A percentile compares a stretch with the other conserved stretches of the same genome.
phyloP scores from a whole-genome alignment of 2,329 filamentous ascomycete genomes.

The Graphium sp. region DNA sequence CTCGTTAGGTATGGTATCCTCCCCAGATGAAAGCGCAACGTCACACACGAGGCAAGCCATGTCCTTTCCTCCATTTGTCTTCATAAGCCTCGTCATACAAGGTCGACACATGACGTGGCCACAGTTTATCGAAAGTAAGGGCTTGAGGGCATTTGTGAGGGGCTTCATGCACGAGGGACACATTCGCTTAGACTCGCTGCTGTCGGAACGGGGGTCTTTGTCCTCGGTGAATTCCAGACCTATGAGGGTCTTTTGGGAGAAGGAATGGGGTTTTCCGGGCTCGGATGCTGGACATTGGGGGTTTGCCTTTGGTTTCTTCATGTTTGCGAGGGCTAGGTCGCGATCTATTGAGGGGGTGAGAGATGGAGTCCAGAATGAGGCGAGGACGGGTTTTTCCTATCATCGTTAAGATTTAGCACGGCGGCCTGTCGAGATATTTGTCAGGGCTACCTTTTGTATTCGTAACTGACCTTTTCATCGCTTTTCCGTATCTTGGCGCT shows the following conservation, averaged over 20 bases:
- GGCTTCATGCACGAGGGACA: slow-evolving; percentile 80
- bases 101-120: slow-evolving; percentile 71
- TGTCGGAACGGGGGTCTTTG: slow-evolving; percentile 15
- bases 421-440: too few relatives aligned
- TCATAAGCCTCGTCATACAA: slow-evolving; percentile 46
- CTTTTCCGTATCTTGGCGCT: too few relatives aligned
- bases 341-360: slow-evolving; percentile 44
- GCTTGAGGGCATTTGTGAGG: slow-evolving; percentile 67
- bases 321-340: slow-evolving; percentile 32
- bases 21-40: slow-evolving; percentile 66
- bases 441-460: too few relatives aligned
- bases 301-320: slow-evolving; percentile 45
- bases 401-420: too few relatives aligned
- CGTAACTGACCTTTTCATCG: too few relatives aligned
- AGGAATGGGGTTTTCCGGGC: slow-evolving; percentile 47
- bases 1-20: slow-evolving; percentile 46
- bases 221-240: slow-evolving; percentile 64
- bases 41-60: slow-evolving; percentile 26
- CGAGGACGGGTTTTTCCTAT: slow-evolving; percentile 52
- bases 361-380: slow-evolving; percentile 87
- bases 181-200: slow-evolving; percentile 25
- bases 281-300: slow-evolving; percentile 66
- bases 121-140: slow-evolving; percentile 71
- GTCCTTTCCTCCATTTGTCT: slow-evolving; percentile 31
- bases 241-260: slow-evolving; percentile 65